A percentile compares a stretch with the other conserved stretches of the same genome.
phyloP scores from a whole-genome alignment of 192 early-diverging fungal species.

The Backusella westeae region DNA sequence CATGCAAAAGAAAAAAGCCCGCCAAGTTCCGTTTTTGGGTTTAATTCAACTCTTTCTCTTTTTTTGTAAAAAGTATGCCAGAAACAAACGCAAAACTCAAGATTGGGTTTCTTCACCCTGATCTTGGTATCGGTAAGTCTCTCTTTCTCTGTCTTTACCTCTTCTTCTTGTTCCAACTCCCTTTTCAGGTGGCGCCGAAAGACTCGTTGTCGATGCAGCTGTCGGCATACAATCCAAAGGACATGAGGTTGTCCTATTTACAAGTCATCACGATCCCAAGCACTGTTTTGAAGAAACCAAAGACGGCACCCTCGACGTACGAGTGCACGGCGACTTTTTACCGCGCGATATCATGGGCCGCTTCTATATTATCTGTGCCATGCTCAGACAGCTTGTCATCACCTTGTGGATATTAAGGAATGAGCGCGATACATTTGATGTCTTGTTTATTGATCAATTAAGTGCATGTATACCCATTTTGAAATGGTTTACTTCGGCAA shows the following conservation, averaged over 20 bases:
- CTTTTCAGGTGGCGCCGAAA: constrained; percentile 82
- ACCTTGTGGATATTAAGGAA: constrained; percentile 48
- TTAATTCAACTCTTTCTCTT: neutral
- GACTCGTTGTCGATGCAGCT: constrained; percentile 92
- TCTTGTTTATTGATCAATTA: constrained; percentile 86
- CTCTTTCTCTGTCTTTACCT: neutral
- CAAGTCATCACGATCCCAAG: constrained; percentile 82
- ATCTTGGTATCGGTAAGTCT: constrained; percentile 83
- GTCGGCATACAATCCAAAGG: constrained; percentile 75
- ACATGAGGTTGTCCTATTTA: constrained; percentile 80
- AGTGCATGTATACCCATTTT: constrained; percentile 83
- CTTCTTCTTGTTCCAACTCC: neutral
- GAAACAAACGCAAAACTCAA: constrained; percentile 28
- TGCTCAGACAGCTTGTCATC: constrained; percentile 72
- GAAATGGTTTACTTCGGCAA: constrained; percentile 55
- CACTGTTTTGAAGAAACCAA: constrained; percentile 94
- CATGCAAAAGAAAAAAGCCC: neutral
- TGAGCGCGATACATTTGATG: constrained; percentile 58
- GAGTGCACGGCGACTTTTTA: constrained; percentile 69
- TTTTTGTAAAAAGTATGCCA: neutral
- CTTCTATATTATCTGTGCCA: constrained; percentile 81
- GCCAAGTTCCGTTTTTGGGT: neutral
- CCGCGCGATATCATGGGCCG: constrained; percentile 71
- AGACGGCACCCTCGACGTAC: constrained; percentile 81
- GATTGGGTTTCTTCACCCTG: constrained; percentile 89